Evolutionary conservation across 2,329 filamentous ascomycete genomes (phyloP).

Genomic region (Fusarium nematophilum): DNA sequence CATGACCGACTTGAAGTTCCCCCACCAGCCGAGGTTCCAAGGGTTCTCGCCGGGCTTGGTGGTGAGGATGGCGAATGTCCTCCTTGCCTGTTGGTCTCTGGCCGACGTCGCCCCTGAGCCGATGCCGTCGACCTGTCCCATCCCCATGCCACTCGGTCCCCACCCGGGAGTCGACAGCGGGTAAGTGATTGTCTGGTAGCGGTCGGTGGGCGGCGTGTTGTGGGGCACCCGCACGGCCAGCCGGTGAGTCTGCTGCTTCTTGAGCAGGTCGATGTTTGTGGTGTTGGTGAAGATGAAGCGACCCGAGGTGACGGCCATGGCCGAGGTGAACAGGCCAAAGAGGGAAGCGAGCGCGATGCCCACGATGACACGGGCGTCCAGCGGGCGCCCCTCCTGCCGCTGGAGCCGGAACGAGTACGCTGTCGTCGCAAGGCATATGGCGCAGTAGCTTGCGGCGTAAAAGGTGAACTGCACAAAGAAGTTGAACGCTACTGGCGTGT

Average conservation of each 20-base stretch:
- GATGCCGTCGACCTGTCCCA: slow-evolving; percentile 5
- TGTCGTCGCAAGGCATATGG: slow-evolving; percentile 70
- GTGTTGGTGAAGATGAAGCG: slow-evolving; percentile 78
- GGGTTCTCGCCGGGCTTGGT: slow-evolving; percentile 83
- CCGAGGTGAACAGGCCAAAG: slow-evolving; percentile 82
- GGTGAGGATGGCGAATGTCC: slow-evolving; percentile 83
- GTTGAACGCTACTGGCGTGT: slow-evolving; percentile 73
- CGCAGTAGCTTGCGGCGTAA: slow-evolving; percentile 77
- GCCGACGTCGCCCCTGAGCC: slow-evolving; percentile 35
- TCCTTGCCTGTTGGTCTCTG: slow-evolving; percentile 62
- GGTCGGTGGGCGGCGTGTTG: slow-evolving; percentile 54
- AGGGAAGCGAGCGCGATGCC: slow-evolving; percentile 74
- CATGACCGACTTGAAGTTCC: slow-evolving; percentile 85
- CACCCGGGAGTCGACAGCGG: slow-evolving; percentile 57
- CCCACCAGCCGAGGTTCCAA: slow-evolving; percentile 78
- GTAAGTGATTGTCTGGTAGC: slow-evolving; percentile 67
- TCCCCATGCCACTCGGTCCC: slow-evolving; percentile 9
- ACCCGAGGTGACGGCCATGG: slow-evolving; percentile 80
- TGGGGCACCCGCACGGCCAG: slow-evolving; percentile 79
- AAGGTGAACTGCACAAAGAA: slow-evolving; percentile 90
- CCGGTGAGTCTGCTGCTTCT: slow-evolving; percentile 71
- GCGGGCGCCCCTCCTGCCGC: slow-evolving; percentile 50
- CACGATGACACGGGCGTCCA: slow-evolving; percentile 73
- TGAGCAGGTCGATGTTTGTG: slow-evolving; percentile 86
- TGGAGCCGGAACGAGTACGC: slow-evolving; percentile 72